Percentiles rank a stretch among this genome's conserved stretches.
Conservation (phyloP, 2,329 filamentous ascomycete genomes). For the Ciborinia camelliae region DNA sequence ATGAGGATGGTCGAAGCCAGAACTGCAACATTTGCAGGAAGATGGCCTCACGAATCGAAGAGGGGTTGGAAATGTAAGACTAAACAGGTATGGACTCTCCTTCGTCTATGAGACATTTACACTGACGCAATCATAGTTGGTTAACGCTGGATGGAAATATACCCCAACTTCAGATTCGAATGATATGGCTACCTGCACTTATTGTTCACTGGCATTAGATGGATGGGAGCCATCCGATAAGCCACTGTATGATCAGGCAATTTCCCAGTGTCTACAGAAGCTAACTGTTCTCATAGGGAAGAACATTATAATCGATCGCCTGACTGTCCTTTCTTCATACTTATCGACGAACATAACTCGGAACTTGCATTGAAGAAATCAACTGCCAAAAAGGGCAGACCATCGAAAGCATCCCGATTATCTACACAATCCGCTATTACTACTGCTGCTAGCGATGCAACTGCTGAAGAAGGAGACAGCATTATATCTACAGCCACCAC, state of each 20-base stretch:
- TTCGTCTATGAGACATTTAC: background rate
- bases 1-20: conserved; percentile 72
- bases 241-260: conserved; percentile 60
- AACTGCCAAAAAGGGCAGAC: conserved; percentile 50
- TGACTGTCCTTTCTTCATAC: conserved; percentile 76
- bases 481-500: conserved; percentile 57
- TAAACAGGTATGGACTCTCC: conserved; percentile 62
- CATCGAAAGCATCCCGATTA: conserved; percentile 67
- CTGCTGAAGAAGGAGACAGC: conserved; percentile 51
- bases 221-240: conserved; percentile 94
- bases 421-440: conserved; percentile 58
- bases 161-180: conserved; percentile 79
- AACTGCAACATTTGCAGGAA: conserved; percentile 74
- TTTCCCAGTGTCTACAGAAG: background rate
- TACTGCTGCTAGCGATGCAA: conserved; percentile 49
- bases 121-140: conserved; percentile 57
- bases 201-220: conserved; percentile 85
- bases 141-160: conserved; percentile 91
- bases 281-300: conserved; percentile 52
- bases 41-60: conserved; percentile 88
- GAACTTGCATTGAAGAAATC: conserved; percentile 50
- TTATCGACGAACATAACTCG: conserved; percentile 55
- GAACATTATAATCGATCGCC: conserved; percentile 81
- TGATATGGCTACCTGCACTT: conserved; percentile 87
- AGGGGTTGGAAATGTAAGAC: conserved; percentile 86